Evolutionary conservation across 805 yeast genomes (phyloP).

Genomic region (Maudiozyma serrabonitensis): DNA sequence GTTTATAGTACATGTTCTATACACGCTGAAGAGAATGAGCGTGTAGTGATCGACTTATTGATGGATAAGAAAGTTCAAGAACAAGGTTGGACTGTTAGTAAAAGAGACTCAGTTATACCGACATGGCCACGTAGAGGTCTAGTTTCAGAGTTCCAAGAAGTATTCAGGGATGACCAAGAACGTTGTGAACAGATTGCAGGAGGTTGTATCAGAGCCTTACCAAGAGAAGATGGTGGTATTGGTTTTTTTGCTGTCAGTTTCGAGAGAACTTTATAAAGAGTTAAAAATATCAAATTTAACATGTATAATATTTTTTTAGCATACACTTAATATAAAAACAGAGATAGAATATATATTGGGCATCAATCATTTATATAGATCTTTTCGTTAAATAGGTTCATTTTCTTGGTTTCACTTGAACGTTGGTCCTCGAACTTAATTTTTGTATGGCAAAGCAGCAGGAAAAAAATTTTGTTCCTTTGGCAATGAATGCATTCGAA

Average conservation of each 20-base stretch:
- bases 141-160: slow-evolving; percentile 51
- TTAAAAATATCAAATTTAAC: too few species aligned
- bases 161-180: slow-evolving; percentile 35
- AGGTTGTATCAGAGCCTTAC: slow-evolving; percentile 78
- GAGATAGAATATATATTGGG: too few species aligned
- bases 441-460: too few species aligned
- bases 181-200: slow-evolving; percentile 55
- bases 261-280: slow-evolving; percentile 27
- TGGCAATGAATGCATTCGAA: too few species aligned
- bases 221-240: slow-evolving; percentile 93
- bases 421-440: too few species aligned
- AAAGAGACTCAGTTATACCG: slow-evolving; percentile 59
- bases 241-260: slow-evolving; percentile 96
- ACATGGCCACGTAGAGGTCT: slow-evolving; percentile 82
- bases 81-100: slow-evolving; percentile 66
- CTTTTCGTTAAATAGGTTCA: too few species aligned
- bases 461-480: too few species aligned
- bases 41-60: slow-evolving; percentile 74
- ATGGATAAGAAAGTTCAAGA: slow-evolving; percentile 52
- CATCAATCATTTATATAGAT: too few species aligned
- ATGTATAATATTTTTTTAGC: too few species aligned
- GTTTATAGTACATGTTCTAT: slow-evolving; percentile 95
- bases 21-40: slow-evolving; percentile 88
- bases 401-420: too few species aligned
- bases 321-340: too few species aligned